A percentile compares a stretch with the other conserved stretches of the same genome.
Evolutionary conservation across 306 rosid genomes (phyloP).

Genomic region (Crotalaria pallida): DNA sequence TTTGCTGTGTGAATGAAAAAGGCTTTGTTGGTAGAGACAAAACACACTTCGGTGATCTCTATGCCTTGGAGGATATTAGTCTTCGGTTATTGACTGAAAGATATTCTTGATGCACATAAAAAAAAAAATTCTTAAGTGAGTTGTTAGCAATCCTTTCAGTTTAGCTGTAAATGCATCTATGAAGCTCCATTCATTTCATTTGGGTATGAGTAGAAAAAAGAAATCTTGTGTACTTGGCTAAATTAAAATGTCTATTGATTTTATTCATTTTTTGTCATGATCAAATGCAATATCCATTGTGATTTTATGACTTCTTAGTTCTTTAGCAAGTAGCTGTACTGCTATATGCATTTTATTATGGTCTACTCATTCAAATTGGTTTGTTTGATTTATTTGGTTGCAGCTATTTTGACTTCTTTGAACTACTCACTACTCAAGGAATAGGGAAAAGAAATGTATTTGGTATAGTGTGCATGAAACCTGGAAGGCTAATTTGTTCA

Average conservation of each 20-base stretch:
- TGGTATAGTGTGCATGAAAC: background rate
- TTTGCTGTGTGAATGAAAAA: no score
- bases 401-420: no score
- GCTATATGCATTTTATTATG: background rate
- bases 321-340: background rate
- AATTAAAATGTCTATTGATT: background rate
- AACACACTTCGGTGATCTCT: no score
- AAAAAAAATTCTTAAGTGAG: background rate
- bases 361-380: background rate
- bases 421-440: no score
- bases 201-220: background rate
- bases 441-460: background rate
- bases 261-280: background rate
- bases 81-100: no score
- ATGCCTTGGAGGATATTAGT: no score
- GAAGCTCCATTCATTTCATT: no score
- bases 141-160: background rate
- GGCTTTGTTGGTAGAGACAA: no score
- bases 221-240: background rate
- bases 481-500: conserved; percentile 6
- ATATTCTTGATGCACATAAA: no score
- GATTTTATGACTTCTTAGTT: background rate
- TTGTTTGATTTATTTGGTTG: background rate
- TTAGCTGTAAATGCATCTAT: no score
- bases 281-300: background rate